Evolutionary conservation across 306 rosid genomes (phyloP).

Genomic region (Trichosanthes cucumerina): DNA sequence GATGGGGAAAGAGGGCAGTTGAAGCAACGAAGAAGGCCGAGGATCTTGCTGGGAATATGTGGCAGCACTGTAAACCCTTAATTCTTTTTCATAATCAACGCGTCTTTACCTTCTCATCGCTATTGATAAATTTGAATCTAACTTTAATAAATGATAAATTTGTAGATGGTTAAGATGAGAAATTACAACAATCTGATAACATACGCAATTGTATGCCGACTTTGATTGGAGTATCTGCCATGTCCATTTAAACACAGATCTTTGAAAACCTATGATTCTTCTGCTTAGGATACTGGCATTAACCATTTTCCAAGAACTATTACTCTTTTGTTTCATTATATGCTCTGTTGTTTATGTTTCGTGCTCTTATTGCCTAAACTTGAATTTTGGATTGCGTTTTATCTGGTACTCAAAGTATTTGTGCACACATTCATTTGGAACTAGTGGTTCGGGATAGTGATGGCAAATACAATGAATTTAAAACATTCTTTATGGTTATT

Average conservation of each 20-base stretch:
- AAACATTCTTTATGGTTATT: background rate
- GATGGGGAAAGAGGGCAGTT: constrained; percentile 92
- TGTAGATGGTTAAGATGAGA: background rate
- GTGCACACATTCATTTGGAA: background rate
- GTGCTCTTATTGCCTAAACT: background rate
- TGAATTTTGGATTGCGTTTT: background rate
- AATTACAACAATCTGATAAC: background rate
- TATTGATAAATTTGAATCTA: background rate
- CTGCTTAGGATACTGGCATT: background rate
- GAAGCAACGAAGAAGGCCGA: constrained; percentile 91
- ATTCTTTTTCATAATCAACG: background rate
- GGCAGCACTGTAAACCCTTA: constrained; percentile 75
- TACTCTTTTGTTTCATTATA: background rate
- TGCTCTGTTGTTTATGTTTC: background rate
- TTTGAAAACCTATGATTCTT: background rate
- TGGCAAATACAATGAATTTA: background rate
- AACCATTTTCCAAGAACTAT: background rate
- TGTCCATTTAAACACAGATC: background rate
- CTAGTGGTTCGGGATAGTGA: background rate
- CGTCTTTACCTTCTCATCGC: background rate
- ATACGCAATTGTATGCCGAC: background rate
- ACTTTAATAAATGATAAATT: background rate
- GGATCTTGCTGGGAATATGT: constrained; percentile 91
- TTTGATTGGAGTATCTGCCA: background rate
- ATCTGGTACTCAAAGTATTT: background rate